Base-by-base conservation (phyloP, 768 basidiomycete species). In the Rhodotorula diobovata region DNA sequence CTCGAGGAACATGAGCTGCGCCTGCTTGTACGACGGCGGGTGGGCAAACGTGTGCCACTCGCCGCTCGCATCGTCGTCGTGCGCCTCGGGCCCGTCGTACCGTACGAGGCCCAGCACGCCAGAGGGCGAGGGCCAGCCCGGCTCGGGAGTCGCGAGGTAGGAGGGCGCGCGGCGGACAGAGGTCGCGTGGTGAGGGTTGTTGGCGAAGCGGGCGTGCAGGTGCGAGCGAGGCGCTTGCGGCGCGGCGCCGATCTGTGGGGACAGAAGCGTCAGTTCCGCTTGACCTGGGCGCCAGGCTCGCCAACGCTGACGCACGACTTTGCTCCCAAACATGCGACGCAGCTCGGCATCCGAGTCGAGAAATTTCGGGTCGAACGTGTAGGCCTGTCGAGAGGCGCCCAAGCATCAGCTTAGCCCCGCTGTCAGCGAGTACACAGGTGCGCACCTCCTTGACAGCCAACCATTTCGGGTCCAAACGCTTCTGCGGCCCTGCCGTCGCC, bases 41-140 rank as follows among this genome's bases (percentile, higher is more conserved):
- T 93, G 96, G 76, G 90, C 90, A 45, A 91, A 88, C 0, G 91
- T 91, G 88, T 89, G 96, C 87, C 91, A 90, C 78, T 94, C 95
- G 12, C 21, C 53, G 20, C 35, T 30, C 18, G n/a, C n/a, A n/a
- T 25, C 54, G 39, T 70, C 68, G 39, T n/a, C 20, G 11, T 34
- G 53, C 21, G 62, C 46, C 60, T 75, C 71, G 25, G 68, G 60
- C 14, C 68, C 72, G 4, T 68, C 68, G 64, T 69, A 73, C 23
- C 64, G 59, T 34, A 21, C 34, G 32, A 73, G 41, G 25, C 28
- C 53, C 30, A 74, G 28, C 0, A 66, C 63, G 30, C 72, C 68
- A 0, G 80, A 76, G 0, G 78, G 76, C 32, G 87, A 85, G 80
- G 88, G 89, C 90, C 93, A 96, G 2, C 82, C 84, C 0, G 85